Evolutionary conservation across 345 rosid species (phyloP).

Genomic region (Punica granatum): DNA sequence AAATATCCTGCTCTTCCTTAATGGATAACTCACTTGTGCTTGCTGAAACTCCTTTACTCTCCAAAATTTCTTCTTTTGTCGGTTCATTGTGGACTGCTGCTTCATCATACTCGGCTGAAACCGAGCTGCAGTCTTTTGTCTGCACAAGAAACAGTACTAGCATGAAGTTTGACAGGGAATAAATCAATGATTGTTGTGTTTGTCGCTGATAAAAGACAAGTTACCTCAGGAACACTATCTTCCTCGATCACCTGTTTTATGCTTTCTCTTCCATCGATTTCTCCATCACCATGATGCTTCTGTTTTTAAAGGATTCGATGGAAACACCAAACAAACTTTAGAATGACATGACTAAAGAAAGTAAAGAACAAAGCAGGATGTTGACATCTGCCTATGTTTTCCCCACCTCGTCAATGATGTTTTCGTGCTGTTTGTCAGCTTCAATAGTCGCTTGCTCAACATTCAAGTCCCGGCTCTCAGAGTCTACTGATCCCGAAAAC

Average conservation of each 20-base stretch:
- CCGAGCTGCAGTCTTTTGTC: not conserved
- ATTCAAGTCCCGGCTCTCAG: slow-evolving; percentile 4
- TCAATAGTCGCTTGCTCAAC: not conserved
- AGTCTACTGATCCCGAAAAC: not conserved
- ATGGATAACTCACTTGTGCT: not conserved
- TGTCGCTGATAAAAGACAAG: too few species aligned
- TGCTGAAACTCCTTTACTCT: not conserved
- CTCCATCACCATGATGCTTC: not conserved
- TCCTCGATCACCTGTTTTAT: not conserved
- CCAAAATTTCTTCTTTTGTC: slow-evolving; percentile 1
- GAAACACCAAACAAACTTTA: not conserved
- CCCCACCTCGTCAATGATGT: not conserved
- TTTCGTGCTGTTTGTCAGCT: not conserved
- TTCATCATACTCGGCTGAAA: not conserved
- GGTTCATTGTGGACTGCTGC: not conserved
- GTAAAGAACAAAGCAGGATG: not conserved
- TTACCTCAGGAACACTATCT: not conserved
- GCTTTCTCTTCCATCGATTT: not conserved
- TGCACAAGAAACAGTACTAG: not conserved
- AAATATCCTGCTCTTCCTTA: not conserved
- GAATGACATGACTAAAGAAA: not conserved
- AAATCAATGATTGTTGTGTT: not conserved
- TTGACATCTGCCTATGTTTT: not conserved
- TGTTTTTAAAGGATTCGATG: not conserved
- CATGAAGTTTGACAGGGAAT: too few species aligned